Percentiles rank a stretch among this genome's conserved stretches.
phyloP scores from a whole-genome alignment of 495 filamentous ascomycete genomes.

The Hypoxylon fragiforme region DNA sequence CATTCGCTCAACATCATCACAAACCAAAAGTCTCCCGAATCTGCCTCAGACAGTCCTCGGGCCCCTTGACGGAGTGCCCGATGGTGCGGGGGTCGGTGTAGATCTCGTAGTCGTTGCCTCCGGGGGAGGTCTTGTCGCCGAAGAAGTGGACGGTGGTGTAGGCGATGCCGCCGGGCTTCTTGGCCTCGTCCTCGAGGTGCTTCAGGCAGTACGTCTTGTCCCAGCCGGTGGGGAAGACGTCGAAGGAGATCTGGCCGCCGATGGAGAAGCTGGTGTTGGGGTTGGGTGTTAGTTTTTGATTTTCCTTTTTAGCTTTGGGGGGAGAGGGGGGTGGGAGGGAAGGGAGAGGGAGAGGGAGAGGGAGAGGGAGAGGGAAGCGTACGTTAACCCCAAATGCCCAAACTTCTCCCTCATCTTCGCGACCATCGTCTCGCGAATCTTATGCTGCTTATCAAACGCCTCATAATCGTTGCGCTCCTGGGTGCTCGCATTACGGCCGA shows the following conservation, averaged over 20 bases:
- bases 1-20: too few species aligned
- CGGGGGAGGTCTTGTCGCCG: conserved; percentile 86
- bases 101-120: conserved; percentile 96
- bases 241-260: conserved; percentile 96
- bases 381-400: conserved; percentile 82
- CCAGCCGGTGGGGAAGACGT: conserved; percentile 96
- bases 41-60: conserved; percentile 77
- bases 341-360: not conserved
- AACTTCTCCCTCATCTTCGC: conserved; percentile 77
- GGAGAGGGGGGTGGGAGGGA: too few species aligned
- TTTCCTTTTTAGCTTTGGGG: too few species aligned
- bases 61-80: conserved; percentile 78
- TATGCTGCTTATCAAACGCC: conserved; percentile 73
- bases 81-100: conserved; percentile 76
- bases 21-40: conserved; percentile 80
- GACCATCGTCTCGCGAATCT: conserved; percentile 73
- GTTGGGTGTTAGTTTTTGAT: not conserved
- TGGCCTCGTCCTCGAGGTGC: conserved; percentile 82
- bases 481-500: conserved; percentile 87
- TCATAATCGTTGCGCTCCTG: conserved; percentile 80
- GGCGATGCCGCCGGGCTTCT: conserved; percentile 64
- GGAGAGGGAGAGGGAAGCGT: conserved; percentile 34
- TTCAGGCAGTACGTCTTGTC: conserved; percentile 97
- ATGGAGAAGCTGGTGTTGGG: conserved; percentile 69
- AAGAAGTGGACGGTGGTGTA: conserved; percentile 97